Conservation (phyloP, 106 monocot species). For the Xerophyta viscosa region DNA sequence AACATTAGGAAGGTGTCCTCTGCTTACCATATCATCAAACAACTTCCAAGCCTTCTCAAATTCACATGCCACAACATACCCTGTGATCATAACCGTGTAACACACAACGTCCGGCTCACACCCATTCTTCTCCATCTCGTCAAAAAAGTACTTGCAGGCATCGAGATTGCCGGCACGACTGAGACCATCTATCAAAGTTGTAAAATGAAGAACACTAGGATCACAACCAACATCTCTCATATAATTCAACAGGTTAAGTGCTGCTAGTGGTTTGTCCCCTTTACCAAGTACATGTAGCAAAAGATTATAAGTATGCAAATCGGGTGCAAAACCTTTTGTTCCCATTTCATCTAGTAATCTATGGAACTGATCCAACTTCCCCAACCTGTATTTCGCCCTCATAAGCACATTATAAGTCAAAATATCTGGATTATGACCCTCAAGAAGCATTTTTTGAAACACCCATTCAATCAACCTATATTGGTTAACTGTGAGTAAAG, state of each 20-base stretch:
- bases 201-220: conserved; percentile 82
- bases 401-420: conserved; percentile 81
- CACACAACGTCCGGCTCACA: conserved; percentile 83
- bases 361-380: conserved; percentile 79
- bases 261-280: conserved; percentile 81
- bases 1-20: conserved; percentile 80
- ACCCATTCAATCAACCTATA: conserved; percentile 89
- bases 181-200: conserved; percentile 81
- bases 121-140: conserved; percentile 71
- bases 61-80: conserved; percentile 57
- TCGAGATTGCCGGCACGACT: conserved; percentile 74
- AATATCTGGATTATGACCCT: conserved; percentile 53
- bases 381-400: conserved; percentile 71
- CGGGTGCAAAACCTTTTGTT: conserved; percentile 47
- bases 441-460: conserved; percentile 53
- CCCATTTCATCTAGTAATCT: conserved; percentile 73
- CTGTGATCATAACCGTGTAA: conserved; percentile 83
- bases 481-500: conserved; percentile 49
- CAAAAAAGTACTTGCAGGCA: conserved; percentile 88
- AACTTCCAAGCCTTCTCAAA: conserved; percentile 50
- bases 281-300: conserved; percentile 85
- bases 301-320: conserved; percentile 78
- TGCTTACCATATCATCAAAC: conserved; percentile 61
- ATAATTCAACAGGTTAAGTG: conserved; percentile 69
- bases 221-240: conserved; percentile 61